Conservation (phyloP, 2,329 filamentous ascomycete genomes). For the Paecilomyces niveus region DNA sequence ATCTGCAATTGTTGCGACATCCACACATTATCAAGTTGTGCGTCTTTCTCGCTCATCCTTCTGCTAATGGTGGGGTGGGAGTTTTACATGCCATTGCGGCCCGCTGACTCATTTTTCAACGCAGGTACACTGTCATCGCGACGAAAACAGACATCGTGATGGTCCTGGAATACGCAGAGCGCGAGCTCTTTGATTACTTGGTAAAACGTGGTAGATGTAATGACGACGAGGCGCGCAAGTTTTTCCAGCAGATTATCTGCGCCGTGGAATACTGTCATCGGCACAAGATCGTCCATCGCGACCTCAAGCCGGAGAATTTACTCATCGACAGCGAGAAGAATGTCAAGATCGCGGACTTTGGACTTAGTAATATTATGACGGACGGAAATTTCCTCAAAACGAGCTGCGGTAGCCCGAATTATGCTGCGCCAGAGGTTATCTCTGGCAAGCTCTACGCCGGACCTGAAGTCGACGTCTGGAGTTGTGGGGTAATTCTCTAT, state of each 20-base stretch:
- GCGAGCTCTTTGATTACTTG: conserved; percentile 96
- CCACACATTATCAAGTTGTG: conserved; percentile 99
- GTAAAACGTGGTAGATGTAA: conserved; percentile 88
- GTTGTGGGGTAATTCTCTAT: conserved; percentile 59
- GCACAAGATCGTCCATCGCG: conserved; percentile 97
- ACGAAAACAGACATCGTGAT: conserved; percentile 94
- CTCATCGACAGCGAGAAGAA: conserved; percentile 92
- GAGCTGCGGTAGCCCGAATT: conserved; percentile 96
- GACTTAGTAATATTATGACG: conserved; percentile 99
- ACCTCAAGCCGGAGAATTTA: conserved; percentile 94
- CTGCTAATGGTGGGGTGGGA: neutral
- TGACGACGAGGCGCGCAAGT: conserved; percentile 86
- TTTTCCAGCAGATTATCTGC: conserved; percentile 99
- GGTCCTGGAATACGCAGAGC: conserved; percentile 96
- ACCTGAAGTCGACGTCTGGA: conserved; percentile 90
- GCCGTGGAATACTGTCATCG: conserved; percentile 98
- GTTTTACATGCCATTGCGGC: neutral
- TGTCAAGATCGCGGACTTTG: conserved; percentile 98
- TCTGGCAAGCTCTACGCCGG: conserved; percentile 96
- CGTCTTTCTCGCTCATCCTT: conserved; percentile 23
- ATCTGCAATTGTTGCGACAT: conserved; percentile 88
- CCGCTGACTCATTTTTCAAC: neutral
- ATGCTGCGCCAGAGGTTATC: conserved; percentile 95
- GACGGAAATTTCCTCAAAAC: conserved; percentile 99
- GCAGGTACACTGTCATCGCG: conserved; percentile 91